phyloP scores from a whole-genome alignment of 768 basidiomycete species.

The Naganishia vishniacii region DNA sequence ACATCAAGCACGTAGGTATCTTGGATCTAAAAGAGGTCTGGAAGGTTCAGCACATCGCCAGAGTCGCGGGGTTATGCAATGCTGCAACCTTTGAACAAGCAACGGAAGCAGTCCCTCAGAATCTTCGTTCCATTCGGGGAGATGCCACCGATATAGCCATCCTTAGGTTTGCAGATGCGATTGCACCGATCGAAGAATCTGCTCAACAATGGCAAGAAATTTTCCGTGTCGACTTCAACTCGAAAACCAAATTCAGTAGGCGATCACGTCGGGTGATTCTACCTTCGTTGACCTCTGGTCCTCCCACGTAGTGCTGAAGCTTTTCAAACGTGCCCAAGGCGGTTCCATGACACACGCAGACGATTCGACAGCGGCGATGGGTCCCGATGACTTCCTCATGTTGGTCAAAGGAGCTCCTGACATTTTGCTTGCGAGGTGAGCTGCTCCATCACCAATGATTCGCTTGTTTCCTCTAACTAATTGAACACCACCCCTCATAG shows the following conservation, averaged over 20 bases:
- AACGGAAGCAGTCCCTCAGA: conserved; percentile 42
- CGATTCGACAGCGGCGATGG: background rate
- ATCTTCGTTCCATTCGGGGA: conserved; percentile 50
- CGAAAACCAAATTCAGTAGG: conserved; percentile 55
- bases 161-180: conserved; percentile 52
- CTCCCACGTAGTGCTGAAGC: conserved; percentile 16
- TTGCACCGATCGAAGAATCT: conserved; percentile 32
- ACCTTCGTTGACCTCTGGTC: background rate
- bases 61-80: conserved; percentile 56
- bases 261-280: background rate
- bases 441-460: too few species aligned
- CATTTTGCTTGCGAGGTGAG: conserved; percentile 37
- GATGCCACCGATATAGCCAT: conserved; percentile 62
- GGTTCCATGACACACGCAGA: background rate
- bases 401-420: conserved; percentile 62
- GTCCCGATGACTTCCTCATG: conserved; percentile 46
- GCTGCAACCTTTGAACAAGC: conserved; percentile 53
- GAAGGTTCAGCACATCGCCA: conserved; percentile 34
- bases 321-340: background rate
- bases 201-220: conserved; percentile 46
- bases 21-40: conserved; percentile 34
- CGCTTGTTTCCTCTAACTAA: background rate
- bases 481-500: conserved; percentile 4
- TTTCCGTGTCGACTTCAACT: conserved; percentile 48
- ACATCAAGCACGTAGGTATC: conserved; percentile 27